Base-by-base conservation (phyloP, 2,329 filamentous ascomycete genomes). In the Karstenula rhodostoma region DNA sequence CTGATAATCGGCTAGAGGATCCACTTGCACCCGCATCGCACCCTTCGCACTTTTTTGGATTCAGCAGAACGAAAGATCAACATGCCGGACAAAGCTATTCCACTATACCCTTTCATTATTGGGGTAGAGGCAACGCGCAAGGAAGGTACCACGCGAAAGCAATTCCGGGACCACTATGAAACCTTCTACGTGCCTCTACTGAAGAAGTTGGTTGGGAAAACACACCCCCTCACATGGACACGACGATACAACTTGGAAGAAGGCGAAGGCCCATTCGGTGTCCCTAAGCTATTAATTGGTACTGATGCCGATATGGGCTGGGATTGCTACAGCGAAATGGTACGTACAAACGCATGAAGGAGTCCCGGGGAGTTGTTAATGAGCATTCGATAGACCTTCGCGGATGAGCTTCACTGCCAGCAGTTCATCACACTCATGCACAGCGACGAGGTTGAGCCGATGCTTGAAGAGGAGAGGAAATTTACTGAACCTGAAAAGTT, bases 371-470 rank as follows among this genome's bases (percentile, higher is more conserved):
- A 22, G 19, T 7, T 40, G 49, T 32, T 52, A 23, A 52, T 29
- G 32, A 42, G 49, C 22, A 17, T 27, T 3, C 17, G 19, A 40
- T 29, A 52, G 49, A 52, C 49, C 4, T 68, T 68, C 33, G 61
- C 37, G 13, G 66, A 68, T n/a, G 64, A 68, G 29, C 35, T 68
- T 48, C 66, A 68, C 29, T 63, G 47, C 47, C 66, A 68, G 56
- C 66, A 67, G n/a, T 68, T 68, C 29, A 63, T 68, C 25, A 60
- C 66, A 0, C 65, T 68, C 43, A 65, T 68, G 58, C 55, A 68
- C n/a, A 62, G 58, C 17, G 62, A 68, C 5, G 47, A n/a, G 9
- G 64, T 59, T n/a, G 33, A 57, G 4, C 49, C 56, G 2, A 42
- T 65, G 1, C 15, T 67, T 17, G 64, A 63, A 15, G 66, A 68